Conservation (phyloP, 139 green algal species). For the Volvox africanus region DNA sequence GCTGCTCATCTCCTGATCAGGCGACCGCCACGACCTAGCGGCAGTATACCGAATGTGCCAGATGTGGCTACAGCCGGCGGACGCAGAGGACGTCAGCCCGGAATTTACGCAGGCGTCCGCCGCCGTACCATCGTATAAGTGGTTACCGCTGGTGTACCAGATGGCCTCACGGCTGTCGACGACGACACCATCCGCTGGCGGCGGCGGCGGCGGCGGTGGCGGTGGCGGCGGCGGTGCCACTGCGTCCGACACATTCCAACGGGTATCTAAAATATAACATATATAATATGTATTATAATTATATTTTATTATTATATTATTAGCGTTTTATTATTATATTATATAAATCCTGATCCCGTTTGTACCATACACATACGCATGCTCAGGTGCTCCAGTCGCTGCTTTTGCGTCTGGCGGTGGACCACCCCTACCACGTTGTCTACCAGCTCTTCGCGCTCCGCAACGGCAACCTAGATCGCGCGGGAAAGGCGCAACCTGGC, state of each 20-base stretch:
- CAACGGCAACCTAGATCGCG: constrained; percentile 63
- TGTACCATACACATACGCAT: not conserved
- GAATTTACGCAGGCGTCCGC: constrained; percentile 59
- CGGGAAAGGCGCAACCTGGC: not conserved
- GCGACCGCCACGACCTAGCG: constrained; percentile 50
- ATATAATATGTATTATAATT: no score
- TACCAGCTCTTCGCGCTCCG: constrained; percentile 84
- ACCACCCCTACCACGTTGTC: constrained; percentile 92
- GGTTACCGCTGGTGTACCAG: constrained; percentile 94
- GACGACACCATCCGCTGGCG: not conserved
- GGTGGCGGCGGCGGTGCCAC: not conserved
- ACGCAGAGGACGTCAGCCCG: constrained; percentile 46
- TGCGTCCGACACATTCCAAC: not conserved
- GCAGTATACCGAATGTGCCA: constrained; percentile 79
- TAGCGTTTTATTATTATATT: no score
- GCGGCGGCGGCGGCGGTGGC: not conserved
- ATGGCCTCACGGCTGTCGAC: constrained; percentile 66
- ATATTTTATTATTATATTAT: no score
- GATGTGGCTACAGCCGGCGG: constrained; percentile 77
- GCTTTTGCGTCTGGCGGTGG: constrained; percentile 73
- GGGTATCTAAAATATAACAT: not conserved
- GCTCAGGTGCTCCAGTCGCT: constrained; percentile 54
- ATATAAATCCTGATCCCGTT: not conserved
- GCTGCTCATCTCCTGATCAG: not conserved
- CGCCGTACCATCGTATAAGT: constrained; percentile 87